Base-by-base conservation (phyloP, 371 early-diverging fungal species). In the Dichotomocladium elegans region DNA sequence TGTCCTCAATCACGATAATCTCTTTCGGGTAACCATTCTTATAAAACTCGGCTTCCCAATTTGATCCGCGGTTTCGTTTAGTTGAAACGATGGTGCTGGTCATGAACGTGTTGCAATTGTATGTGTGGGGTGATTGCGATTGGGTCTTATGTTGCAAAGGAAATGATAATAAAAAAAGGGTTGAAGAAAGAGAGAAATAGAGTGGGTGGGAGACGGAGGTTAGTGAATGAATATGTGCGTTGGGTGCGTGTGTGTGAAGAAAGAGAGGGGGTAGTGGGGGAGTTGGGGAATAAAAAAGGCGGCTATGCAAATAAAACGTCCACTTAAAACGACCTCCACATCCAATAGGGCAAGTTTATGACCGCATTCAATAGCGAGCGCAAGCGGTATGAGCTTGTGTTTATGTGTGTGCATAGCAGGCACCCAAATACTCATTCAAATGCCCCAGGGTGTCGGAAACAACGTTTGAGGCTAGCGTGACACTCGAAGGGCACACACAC, bases 1-100 rank as follows among this genome's bases (percentile, higher is more conserved):
- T 64, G 44, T 82, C 83, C 25, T 82, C 83, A 55, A 82, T 82
- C 17, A 82, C 78, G 56, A 82, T 82, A 27, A 82, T 69, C 47
- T 82, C 83, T 56, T 68, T 68, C n/a, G 83, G 83, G 15, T 69
- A 60, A n/a, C 83, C 83, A 57, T 83, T 83, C 58, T 74, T 79
- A 37, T 80, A 80, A 34, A 79, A 80, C 40, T 73, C 77, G 53
- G 59, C 67, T 50, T 70, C 68, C 83, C 83, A 80, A 61, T 83
- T 69, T n/a, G 64, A 51, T 56, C 41, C 61, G 56, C 64, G 56
- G 33, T 59, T 53, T n/a, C 42, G 53, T 24, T 22, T 26, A 41
- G 48, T 41, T 17, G 56, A 7, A 8, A 44, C n/a, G 29, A 51
- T 33, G 15, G 44, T 37, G 28, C 54, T 53, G 44, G 54, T 43